Evolutionary conservation across 192 early-diverging fungal species (phyloP).

Genomic region (Funneliformis geosporum): DNA sequence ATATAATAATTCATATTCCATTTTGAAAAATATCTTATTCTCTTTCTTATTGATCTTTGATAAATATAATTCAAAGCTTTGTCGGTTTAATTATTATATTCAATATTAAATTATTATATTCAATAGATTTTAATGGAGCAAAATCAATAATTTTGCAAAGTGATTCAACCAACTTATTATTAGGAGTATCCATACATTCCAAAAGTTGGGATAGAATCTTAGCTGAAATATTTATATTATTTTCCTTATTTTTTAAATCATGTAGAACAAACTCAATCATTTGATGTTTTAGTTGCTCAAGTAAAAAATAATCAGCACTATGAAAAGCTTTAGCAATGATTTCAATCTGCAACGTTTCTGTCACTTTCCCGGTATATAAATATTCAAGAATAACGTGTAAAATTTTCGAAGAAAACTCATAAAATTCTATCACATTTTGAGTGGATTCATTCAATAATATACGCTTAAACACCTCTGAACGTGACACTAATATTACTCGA

Average conservation of each 20-base stretch:
- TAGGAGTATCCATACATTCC: neutral
- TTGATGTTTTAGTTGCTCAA: neutral
- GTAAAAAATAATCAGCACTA: neutral
- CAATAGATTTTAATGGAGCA: neutral
- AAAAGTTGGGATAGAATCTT: neutral
- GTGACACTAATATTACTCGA: neutral
- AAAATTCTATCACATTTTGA: neutral
- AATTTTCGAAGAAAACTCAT: neutral
- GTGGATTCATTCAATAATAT: neutral
- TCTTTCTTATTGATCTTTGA: neutral
- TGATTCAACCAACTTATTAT: neutral
- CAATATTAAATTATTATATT: neutral
- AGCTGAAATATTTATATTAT: neutral
- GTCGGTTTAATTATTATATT: neutral
- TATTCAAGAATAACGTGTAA: neutral
- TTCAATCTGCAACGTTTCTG: neutral
- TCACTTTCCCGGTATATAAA: neutral
- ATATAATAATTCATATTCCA: conserved; percentile 1
- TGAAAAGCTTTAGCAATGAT: neutral
- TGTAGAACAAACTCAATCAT: neutral
- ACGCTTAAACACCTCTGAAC: neutral
- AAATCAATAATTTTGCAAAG: neutral
- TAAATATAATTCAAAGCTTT: neutral
- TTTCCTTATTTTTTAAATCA: neutral
- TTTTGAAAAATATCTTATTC: neutral